Evolutionary conservation across 176 grass and related monocot species (phyloP), one percentile per base, ranked within the genome.

Genomic region (Musa acuminata): DNA sequence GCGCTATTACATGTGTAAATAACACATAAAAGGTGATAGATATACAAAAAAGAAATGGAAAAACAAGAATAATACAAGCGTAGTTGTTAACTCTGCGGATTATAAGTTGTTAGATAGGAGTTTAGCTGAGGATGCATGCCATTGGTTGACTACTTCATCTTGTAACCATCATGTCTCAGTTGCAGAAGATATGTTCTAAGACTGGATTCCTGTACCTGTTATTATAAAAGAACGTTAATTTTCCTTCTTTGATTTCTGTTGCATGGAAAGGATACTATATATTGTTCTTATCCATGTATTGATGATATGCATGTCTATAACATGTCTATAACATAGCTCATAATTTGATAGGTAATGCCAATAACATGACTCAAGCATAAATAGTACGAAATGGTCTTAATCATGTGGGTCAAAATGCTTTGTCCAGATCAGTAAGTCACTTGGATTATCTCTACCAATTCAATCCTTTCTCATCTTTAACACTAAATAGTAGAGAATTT

Each of bases 161-260:
- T 55, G 51, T 76, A 2, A 21, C 49, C 27, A 65, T 81, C 58
- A 1, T 71, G 54, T 79, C 77, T 90, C 52, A 77, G 74, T 80
- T 96, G 87, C 50, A 90, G 78, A 43, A 96, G 85, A 84, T 96
- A 87, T 52, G 93, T 88, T 48, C 55, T 65, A 77, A 90, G 79
- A 75, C 85, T 96, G 16, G 85, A 85, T 65, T 96, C 89, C 59
- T 90, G 80, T 62, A 96, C 82, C 93, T 96, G 83, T 57, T 82
- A 29, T 43, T 73, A 70, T 72, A 1, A 69, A 8, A 62, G 69
- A 11, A 53, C 54, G 58, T 54, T 57, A 62, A 67, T 54, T 52
- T 21, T 8, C 51, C 49, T 19, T 48, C 8, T 43, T 23, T 7
- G 35, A 13, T 26, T 9, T 5, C 0, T 26, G 1, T 25, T 43